Conservation (phyloP, 2,329 filamentous ascomycete species). For the Hyphodiscus sp. region DNA sequence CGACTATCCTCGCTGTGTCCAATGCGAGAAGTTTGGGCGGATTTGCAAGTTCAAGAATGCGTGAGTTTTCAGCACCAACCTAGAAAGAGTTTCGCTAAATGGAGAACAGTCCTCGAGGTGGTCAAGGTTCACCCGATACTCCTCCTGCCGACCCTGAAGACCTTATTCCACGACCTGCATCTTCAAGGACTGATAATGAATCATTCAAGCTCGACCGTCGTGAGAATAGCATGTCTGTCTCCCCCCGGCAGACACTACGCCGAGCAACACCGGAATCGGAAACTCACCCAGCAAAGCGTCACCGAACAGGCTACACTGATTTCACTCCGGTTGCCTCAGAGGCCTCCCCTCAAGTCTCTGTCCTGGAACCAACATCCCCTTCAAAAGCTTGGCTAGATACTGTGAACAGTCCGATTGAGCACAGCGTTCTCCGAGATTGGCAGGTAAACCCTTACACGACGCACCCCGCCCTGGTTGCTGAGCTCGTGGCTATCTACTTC, state of each 20-base stretch:
- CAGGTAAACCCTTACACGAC: slow-evolving; percentile 44
- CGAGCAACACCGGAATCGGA: slow-evolving; percentile 26
- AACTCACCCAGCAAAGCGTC: slow-evolving; percentile 25
- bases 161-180: slow-evolving; percentile 20
- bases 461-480: slow-evolving; percentile 41
- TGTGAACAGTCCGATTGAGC: slow-evolving; percentile 8
- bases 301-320: slow-evolving; percentile 24
- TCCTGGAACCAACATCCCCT: slow-evolving; percentile 19
- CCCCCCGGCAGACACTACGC: slow-evolving; percentile 21
- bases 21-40: slow-evolving; percentile 87
- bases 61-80: slow-evolving; percentile 47
- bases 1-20: slow-evolving; percentile 77
- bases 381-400: slow-evolving; percentile 18
- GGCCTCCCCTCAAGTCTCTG: slow-evolving; percentile 23
- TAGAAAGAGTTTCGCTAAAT: slow-evolving; percentile 32
- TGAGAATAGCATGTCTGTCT: slow-evolving; percentile 23
- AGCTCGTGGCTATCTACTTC: slow-evolving; percentile 51
- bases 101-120: slow-evolving; percentile 27
- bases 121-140: slow-evolving; percentile 30
- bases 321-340: slow-evolving; percentile 28
- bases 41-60: slow-evolving; percentile 81
- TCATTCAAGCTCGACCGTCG: slow-evolving; percentile 24
- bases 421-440: slow-evolving; percentile 20
- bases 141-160: slow-evolving; percentile 29
- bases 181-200: slow-evolving; percentile 26